A percentile compares a stretch with the other conserved stretches of the same genome.
Evolutionary conservation across 192 early-diverging fungal species (phyloP).

Genomic region (Backusella tuberculispora): DNA sequence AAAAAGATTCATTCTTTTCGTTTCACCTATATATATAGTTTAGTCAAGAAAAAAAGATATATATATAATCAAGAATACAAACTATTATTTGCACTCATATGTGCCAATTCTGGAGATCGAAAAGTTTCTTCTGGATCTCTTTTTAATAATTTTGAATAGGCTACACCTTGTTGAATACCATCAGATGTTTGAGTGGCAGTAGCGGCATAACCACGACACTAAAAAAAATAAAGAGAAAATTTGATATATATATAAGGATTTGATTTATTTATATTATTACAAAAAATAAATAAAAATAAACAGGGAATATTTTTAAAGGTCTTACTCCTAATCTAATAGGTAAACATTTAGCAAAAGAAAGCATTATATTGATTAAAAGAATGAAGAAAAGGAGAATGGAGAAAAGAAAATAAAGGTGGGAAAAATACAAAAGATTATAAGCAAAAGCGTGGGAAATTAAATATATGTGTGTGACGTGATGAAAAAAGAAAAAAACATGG

Average conservation of each 20-base stretch:
- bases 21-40: conserved; percentile 52
- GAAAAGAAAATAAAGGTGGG: background rate
- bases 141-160: conserved; percentile 78
- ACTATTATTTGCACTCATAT: conserved; percentile 61
- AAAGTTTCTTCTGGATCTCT: conserved; percentile 72
- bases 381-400: background rate
- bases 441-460: conserved; percentile 24
- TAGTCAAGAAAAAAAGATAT: background rate
- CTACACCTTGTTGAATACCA: conserved; percentile 83
- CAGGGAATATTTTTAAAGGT: background rate
- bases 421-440: conserved; percentile 5
- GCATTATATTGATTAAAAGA: background rate
- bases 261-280: conserved; percentile 1
- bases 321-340: conserved; percentile 8
- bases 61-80: conserved; percentile 12
- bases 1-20: conserved; percentile 92
- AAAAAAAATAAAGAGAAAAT: background rate
- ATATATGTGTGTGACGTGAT: background rate
- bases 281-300: background rate
- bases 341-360: background rate
- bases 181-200: conserved; percentile 67
- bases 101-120: conserved; percentile 67
- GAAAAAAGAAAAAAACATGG: background rate
- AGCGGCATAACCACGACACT: conserved; percentile 24
- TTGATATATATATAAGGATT: background rate